These are phyloP conservation scores for Pythium monospermum DNA, from an alignment of 352 stramenopile species.

Conservation along the genomic window DNA sequence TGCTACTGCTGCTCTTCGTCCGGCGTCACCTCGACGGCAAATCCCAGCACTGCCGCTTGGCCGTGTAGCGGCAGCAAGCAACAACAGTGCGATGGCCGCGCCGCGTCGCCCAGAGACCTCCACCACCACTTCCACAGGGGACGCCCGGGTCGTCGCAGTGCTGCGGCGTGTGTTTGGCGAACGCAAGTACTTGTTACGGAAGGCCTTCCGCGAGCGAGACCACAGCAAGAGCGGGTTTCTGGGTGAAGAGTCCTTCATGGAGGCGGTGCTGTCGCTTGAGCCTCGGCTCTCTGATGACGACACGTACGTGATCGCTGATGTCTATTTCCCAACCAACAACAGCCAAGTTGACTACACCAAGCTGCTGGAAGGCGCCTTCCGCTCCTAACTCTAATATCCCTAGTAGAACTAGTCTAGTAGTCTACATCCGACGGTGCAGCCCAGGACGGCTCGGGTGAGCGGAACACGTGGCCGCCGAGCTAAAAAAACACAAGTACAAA, in stretches of 20 bases:
- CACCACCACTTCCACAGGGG: not conserved
- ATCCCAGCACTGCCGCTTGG: no score
- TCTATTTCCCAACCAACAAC: conserved; percentile 75
- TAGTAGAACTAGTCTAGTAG: conserved; percentile 26
- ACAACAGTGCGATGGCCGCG: not conserved
- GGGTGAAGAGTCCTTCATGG: conserved; percentile 75
- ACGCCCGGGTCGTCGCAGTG: conserved; percentile 35
- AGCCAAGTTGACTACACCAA: conserved; percentile 57
- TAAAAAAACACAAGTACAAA: no score
- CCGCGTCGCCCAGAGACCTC: not conserved
- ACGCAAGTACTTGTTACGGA: conserved; percentile 69
- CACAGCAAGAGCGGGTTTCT: conserved; percentile 46
- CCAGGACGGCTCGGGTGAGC: conserved; percentile 56
- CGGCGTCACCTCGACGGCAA: no score
- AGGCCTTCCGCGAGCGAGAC: conserved; percentile 57
- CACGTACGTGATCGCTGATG: conserved; percentile 63
- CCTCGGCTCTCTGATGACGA: conserved; percentile 64
- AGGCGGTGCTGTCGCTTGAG: conserved; percentile 51
- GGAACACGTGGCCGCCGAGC: conserved; percentile 67
- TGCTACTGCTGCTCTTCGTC: no score
- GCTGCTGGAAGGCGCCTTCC: conserved; percentile 66
- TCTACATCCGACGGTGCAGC: conserved; percentile 31
- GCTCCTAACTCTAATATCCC: conserved; percentile 11
- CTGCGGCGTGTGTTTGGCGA: conserved; percentile 48
- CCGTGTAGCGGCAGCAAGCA: no score